Evolutionary conservation across 257 asterid genomes (phyloP), one percentile per base, ranked within the genome.

Genomic region (Lithospermum erythrorhizon): DNA sequence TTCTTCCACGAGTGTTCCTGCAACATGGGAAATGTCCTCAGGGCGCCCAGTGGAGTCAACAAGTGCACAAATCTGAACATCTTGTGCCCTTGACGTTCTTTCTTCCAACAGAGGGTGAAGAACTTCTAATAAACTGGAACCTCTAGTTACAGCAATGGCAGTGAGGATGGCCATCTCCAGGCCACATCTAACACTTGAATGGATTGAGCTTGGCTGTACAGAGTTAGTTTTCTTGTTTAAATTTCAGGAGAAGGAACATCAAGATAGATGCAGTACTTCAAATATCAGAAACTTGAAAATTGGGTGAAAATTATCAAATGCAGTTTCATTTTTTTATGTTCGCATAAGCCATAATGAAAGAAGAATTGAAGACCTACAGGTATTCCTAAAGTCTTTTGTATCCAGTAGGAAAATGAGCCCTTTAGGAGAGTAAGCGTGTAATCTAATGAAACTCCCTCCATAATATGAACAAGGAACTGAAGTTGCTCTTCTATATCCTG

Each of bases 111-210:
- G 63, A 27, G 85, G 94, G 58, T 62, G 68, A 68, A 93, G 82
- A 75, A 83, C 65, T 67, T 89, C 78, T 70, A 86, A 69, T 61
- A 93, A 61, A 72, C 72, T 77, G 76, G 84, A 71, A 57, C 80
- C 82, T 58, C 82, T 79, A 67, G 74, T 65, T 65, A 85, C 81
- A 53, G 96, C 94, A 67, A 93, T 82, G 14, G 94, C 91, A 75
- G 79, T 78, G 56, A 93, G 95, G 66, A 93, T 59, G 74, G 99
- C 97, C 94, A 84, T 86, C 82, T 93, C 99, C 66, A 93, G 67
- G 56, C 99, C 99, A 27, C 96, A 93, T 67, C 99, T 77, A 55
- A 89, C 95, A 63, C 99, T 89, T 9, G 99, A 95, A 71, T 80
- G 77, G 74, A 93, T 82, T 6, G 97, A 84, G 68, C 75, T 76